Evolutionary conservation across 257 asterid species (phyloP).

Genomic region (Solanum phureja): DNA sequence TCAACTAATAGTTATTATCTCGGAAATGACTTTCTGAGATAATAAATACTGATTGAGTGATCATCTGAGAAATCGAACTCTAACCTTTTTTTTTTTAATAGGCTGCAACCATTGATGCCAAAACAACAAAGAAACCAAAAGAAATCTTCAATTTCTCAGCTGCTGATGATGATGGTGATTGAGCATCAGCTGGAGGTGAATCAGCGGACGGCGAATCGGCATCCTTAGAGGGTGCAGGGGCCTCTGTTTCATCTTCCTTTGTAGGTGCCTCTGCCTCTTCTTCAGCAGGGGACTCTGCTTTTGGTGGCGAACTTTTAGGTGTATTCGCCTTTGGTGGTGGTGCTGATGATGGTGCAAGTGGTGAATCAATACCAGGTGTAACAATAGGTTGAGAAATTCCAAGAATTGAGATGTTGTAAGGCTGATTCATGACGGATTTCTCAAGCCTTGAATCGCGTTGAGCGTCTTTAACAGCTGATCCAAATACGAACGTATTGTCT

Average conservation of each 20-base stretch:
- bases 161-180: neutral
- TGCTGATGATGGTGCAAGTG: neutral
- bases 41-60: neutral
- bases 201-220: neutral
- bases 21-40: neutral
- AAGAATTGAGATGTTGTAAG: constrained; percentile 67
- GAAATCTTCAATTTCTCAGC: neutral
- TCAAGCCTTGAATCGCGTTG: constrained; percentile 14
- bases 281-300: neutral
- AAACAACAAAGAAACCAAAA: neutral
- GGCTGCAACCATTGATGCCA: neutral
- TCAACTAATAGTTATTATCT: neutral
- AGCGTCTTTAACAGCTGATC: constrained; percentile 49
- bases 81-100: neutral
- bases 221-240: neutral
- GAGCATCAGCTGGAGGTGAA: neutral
- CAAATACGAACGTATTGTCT: constrained; percentile 33
- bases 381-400: constrained; percentile 37
- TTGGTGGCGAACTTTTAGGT: neutral
- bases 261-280: neutral
- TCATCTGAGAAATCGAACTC: neutral
- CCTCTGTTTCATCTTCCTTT: neutral
- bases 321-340: neutral
- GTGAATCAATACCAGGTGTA: constrained; percentile 48
- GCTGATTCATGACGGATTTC: constrained; percentile 32